A percentile compares a stretch with the other conserved stretches of the same genome.
These are phyloP conservation scores for Lactarius akahatsu DNA, from an alignment of 768 basidiomycete species.

Conservation along the genomic window DNA sequence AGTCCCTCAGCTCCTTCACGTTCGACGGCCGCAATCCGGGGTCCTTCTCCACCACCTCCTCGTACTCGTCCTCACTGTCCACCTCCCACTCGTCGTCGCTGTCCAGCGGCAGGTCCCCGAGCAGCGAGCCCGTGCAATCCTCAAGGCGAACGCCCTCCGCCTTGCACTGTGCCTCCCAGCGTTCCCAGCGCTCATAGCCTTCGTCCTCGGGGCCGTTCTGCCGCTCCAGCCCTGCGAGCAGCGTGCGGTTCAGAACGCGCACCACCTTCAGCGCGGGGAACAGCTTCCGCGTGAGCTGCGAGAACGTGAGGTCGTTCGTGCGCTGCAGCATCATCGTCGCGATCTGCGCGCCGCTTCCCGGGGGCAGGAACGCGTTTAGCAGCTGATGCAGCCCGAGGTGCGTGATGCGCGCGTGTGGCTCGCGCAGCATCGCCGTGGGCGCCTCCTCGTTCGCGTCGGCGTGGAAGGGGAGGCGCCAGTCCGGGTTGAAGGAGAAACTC, in stretches of 20 bases:
- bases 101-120: slow-evolving; percentile 48
- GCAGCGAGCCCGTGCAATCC: slow-evolving; percentile 67
- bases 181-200: slow-evolving; percentile 57
- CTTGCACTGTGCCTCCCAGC: slow-evolving; percentile 62
- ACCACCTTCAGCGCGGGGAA: slow-evolving; percentile 64
- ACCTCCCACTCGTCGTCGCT: slow-evolving; percentile 36
- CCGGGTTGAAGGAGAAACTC: slow-evolving; percentile 70
- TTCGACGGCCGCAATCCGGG: slow-evolving; percentile 30
- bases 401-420: slow-evolving; percentile 56
- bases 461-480: slow-evolving; percentile 54
- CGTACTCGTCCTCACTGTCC: slow-evolving; percentile 36
- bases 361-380: slow-evolving; percentile 58
- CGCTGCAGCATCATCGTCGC: slow-evolving; percentile 43
- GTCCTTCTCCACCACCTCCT: slow-evolving; percentile 34
- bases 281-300: slow-evolving; percentile 49
- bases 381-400: slow-evolving; percentile 71
- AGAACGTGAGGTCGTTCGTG: slow-evolving; percentile 66
- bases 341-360: slow-evolving; percentile 45
- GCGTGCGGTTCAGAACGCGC: slow-evolving; percentile 53
- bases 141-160: slow-evolving; percentile 58
- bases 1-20: slow-evolving; percentile 27
- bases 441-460: slow-evolving; percentile 27
- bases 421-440: slow-evolving; percentile 35
- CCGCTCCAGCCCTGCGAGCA: slow-evolving; percentile 58
- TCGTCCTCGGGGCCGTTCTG: slow-evolving; percentile 47